Base-by-base conservation (phyloP, 2,329 filamentous ascomycete species). In the Ceratocystis huliohia region DNA sequence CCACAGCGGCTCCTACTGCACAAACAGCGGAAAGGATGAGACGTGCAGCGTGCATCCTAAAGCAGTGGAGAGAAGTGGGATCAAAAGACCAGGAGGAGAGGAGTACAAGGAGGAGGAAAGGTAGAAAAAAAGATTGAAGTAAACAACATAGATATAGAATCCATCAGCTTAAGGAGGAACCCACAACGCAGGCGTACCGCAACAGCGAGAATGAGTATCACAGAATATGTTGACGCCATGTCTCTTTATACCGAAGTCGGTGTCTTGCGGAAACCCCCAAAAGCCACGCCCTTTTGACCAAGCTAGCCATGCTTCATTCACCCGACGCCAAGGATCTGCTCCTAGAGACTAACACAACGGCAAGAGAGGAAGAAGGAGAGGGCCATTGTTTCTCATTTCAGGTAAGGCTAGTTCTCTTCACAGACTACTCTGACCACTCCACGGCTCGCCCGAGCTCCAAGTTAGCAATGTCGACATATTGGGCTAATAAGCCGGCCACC, bases 21-120 rank as follows among this genome's bases (percentile, higher is more conserved):
- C 64, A 20, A 57, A 65, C 67, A 46, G 66, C 63, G 6, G 61
- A 65, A 61, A 68, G 28, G 25, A 68, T 30, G 57, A 56, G 22
- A 25, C 48, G 48, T 50, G 61, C 65, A 41, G 59, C 59, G 41
- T 65, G 61, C 66, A 68, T 68, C 37, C 63, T 68, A 41, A 65
- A 66, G n/a, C 30, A 15, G 61, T 61, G 28, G 37, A 20, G 13
- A 15, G 22, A 22, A 37, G 13, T 28, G 56, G 46, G n/a, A 57
- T 20, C 13, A 20, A 13, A 30, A 20, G 46, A 15, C 63, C 17
- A 61, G 10, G 37, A 13, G 37, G 41, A 37, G 44, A 65, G 48
- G 1, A 50, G n/a, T 1, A 50, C 15, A n/a, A 44, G 50, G 56
- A 25, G 48, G 20, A 5, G 48, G 20, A 48, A 48, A n/a, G 20